Percentiles rank a stretch among this genome's conserved stretches.
These are phyloP conservation scores for Cucumis hystrix DNA, from an alignment of 306 rosid species.

Conservation along the genomic window DNA sequence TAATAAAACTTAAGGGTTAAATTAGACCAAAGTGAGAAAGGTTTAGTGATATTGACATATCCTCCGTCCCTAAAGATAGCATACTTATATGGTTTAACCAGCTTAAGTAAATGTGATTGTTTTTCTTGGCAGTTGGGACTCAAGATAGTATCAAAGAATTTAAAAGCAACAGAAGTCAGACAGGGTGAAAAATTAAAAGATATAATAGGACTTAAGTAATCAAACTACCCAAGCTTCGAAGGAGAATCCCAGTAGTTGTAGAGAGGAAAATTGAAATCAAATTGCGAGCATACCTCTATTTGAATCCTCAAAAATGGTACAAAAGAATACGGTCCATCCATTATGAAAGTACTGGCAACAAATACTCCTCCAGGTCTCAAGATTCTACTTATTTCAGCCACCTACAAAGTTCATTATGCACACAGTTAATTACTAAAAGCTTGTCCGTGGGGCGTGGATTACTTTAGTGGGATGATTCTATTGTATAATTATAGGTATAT, in stretches of 20 bases:
- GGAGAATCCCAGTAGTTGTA: background rate
- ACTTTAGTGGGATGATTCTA: background rate
- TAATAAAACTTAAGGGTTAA: background rate
- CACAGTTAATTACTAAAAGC: background rate
- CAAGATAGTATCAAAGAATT: background rate
- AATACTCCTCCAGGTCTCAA: conserved; percentile 88
- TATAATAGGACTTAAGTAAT: background rate
- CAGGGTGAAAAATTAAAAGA: background rate
- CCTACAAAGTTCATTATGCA: conserved; percentile 31
- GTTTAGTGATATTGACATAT: no score
- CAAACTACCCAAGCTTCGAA: background rate
- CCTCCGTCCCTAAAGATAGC: background rate
- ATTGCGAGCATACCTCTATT: conserved; percentile 35
- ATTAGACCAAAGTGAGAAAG: no score
- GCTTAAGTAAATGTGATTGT: background rate
- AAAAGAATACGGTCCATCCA: conserved; percentile 47
- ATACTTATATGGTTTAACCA: background rate
- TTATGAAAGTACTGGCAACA: conserved; percentile 65
- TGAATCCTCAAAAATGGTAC: conserved; percentile 42
- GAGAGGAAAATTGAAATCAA: background rate
- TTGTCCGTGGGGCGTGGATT: background rate
- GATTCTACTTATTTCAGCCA: conserved; percentile 79
- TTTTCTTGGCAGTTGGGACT: background rate
- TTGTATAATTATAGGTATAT: background rate
- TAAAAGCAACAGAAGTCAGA: background rate